Conservation (phyloP, 1,139 yeast species). For the Debaryomyces psychrophilus region DNA sequence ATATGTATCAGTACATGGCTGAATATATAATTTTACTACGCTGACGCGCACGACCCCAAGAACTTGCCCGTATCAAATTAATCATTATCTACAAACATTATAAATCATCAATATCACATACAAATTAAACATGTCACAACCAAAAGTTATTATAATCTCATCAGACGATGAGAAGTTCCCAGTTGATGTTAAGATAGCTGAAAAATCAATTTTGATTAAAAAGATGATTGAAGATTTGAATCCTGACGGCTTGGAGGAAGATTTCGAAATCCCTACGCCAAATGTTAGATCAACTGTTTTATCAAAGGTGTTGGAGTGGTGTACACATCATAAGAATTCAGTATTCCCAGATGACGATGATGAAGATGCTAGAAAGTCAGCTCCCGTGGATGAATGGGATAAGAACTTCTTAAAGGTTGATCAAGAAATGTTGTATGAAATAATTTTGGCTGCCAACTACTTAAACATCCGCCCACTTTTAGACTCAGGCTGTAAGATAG, state of each 20-base stretch:
- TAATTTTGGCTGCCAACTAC: constrained; percentile 93
- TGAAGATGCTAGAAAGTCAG: constrained; percentile 80
- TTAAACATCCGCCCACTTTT: constrained; percentile 89
- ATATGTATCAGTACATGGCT: background rate
- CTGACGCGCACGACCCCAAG: constrained; percentile 1
- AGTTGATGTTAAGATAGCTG: constrained; percentile 84
- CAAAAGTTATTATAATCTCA: constrained; percentile 63
- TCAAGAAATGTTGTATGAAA: constrained; percentile 97
- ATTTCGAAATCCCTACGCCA: constrained; percentile 88
- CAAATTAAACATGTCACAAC: constrained; percentile 25
- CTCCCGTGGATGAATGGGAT: constrained; percentile 95
- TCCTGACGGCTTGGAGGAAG: constrained; percentile 62
- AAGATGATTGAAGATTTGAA: constrained; percentile 85
- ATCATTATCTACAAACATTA: background rate
- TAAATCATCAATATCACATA: background rate
- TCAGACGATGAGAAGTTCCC: constrained; percentile 75
- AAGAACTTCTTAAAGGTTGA: constrained; percentile 93
- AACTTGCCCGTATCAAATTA: background rate
- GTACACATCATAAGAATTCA: constrained; percentile 92
- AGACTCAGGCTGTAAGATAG: constrained; percentile 96
- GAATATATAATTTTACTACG: background rate
- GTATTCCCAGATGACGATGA: constrained; percentile 73
- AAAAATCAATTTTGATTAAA: constrained; percentile 83
- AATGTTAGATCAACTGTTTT: constrained; percentile 86
- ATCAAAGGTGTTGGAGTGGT: constrained; percentile 93